Evolutionary conservation across 169 alveolate genomes (phyloP).

Genomic region (Cyclospora cayetanensis): DNA sequence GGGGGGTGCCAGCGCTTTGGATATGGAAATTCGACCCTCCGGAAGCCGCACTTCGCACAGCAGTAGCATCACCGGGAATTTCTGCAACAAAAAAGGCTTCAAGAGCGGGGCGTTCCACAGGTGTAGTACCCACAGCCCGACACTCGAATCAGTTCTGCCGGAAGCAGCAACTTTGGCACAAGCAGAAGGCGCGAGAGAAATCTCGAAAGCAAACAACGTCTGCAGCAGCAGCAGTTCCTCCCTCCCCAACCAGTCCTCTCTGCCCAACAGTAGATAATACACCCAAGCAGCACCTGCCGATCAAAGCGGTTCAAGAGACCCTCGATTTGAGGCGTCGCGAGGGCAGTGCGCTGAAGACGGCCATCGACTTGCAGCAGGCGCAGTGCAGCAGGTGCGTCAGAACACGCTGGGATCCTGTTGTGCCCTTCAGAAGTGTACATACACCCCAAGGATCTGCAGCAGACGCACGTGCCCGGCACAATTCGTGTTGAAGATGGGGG

Average conservation of each 20-base stretch:
- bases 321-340: neutral
- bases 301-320: neutral
- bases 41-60: neutral
- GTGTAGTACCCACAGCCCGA: neutral
- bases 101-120: neutral
- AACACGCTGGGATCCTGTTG: neutral
- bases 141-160: no score
- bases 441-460: neutral
- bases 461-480: no score
- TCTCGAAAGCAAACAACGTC: neutral
- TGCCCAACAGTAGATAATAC: no score
- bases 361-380: conserved; percentile 56
- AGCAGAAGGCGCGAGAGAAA: neutral
- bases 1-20: neutral
- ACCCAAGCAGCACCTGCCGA: neutral
- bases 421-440: neutral
- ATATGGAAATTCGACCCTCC: neutral
- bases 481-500: no score
- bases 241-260: neutral
- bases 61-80: neutral
- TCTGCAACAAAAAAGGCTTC: neutral
- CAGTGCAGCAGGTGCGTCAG: conserved; percentile 32
- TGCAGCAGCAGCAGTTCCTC: neutral
- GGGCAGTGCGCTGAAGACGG: neutral
- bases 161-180: neutral